Conservation (phyloP, 345 rosid species). For the Melastoma malabathricum region DNA sequence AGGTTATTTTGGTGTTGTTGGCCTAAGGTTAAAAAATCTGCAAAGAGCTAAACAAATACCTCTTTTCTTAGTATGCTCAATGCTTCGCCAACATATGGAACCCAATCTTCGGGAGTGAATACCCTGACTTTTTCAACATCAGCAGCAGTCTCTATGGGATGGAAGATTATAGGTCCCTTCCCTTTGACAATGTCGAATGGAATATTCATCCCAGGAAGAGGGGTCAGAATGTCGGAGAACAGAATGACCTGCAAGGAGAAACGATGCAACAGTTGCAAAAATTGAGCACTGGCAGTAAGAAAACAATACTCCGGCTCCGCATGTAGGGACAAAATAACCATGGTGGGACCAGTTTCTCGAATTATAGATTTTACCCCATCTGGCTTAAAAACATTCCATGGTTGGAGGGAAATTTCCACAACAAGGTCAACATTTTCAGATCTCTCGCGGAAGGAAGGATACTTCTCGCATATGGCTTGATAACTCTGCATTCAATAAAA, state of each 20-base stretch:
- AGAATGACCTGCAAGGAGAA: conserved; percentile 59
- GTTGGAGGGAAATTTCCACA: conserved; percentile 88
- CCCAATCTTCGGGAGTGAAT: conserved; percentile 70
- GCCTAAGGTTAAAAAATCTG: too few species aligned
- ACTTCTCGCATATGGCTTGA: conserved; percentile 69
- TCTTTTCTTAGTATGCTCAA: conserved; percentile 70
- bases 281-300: background rate
- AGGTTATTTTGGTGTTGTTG: background rate
- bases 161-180: conserved; percentile 81
- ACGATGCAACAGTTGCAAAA: background rate
- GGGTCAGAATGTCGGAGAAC: conserved; percentile 94
- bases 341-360: too few species aligned
- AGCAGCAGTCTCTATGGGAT: conserved; percentile 56
- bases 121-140: conserved; percentile 75
- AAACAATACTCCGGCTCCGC: too few species aligned
- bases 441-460: conserved; percentile 88
- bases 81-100: conserved; percentile 95
- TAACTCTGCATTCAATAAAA: conserved; percentile 46
- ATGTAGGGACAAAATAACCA: too few species aligned
- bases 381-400: conserved; percentile 96
- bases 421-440: conserved; percentile 96
- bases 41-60: conserved; percentile 21
- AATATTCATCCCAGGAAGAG: conserved; percentile 97
- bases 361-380: conserved; percentile 55
- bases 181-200: conserved; percentile 96